These are phyloP conservation scores for Geranium rotundifolium DNA, from an alignment of 345 rosid genomes.

Conservation along the genomic window DNA sequence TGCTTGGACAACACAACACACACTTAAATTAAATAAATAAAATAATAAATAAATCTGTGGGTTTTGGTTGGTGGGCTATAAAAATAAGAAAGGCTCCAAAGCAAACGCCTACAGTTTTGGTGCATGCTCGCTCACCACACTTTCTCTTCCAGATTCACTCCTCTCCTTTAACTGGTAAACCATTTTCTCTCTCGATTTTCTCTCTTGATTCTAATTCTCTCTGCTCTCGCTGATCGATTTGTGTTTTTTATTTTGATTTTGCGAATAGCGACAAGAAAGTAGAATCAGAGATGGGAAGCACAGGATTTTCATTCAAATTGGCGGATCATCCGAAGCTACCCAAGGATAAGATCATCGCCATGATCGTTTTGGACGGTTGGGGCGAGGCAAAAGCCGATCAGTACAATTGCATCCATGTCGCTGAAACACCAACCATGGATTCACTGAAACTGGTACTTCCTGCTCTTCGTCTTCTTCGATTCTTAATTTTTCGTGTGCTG, in stretches of 20 bases:
- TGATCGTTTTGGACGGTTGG: constrained; percentile 96
- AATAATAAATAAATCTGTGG: no score
- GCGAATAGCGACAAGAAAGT: neutral
- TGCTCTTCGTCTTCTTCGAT: no score
- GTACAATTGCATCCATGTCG: constrained; percentile 82
- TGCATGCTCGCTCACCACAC: no score
- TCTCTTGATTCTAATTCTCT: neutral
- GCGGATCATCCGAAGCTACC: constrained; percentile 76
- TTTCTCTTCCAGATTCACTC: no score
- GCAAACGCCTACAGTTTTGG: no score
- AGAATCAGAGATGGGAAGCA: constrained; percentile 36
- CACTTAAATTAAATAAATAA: no score
- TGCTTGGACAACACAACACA: no score
- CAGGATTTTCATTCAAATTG: constrained; percentile 46
- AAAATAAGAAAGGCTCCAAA: no score
- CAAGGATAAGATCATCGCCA: constrained; percentile 60
- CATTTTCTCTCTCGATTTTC: neutral
- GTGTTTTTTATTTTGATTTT: neutral
- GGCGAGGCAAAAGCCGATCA: constrained; percentile 79
- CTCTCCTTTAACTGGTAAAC: no score
- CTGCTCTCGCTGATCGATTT: no score
- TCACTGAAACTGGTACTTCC: constrained; percentile 60
- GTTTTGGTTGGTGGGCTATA: no score
- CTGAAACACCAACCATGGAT: constrained; percentile 87
- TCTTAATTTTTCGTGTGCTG: neutral